A percentile compares a stretch with the other conserved stretches of the same genome.
Conservation (phyloP, 441 rosid genomes). For the Hura crepitans region DNA sequence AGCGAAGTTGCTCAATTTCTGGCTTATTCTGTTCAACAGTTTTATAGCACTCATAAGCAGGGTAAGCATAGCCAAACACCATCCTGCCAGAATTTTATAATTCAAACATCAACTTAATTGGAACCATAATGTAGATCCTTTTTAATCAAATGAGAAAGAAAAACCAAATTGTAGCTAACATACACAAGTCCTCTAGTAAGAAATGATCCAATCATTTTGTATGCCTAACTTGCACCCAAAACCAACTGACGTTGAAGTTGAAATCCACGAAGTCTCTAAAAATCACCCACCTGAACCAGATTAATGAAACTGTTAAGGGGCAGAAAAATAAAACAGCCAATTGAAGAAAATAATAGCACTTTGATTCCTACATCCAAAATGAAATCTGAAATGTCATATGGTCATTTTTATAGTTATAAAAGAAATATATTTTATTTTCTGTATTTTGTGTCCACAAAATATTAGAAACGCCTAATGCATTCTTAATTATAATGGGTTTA, state of each 20-base stretch:
- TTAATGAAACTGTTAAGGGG: background rate
- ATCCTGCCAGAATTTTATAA: slow-evolving; percentile 43
- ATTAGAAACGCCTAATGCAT: background rate
- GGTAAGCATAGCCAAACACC: slow-evolving; percentile 93
- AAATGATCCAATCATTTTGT: slow-evolving; percentile 91
- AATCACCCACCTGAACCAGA: slow-evolving; percentile 5
- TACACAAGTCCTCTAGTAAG: slow-evolving; percentile 96
- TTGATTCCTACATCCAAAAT: background rate
- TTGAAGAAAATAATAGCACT: background rate
- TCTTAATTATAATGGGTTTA: background rate
- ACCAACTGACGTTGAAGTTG: slow-evolving; percentile 6
- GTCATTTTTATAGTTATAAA: background rate
- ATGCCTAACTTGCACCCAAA: slow-evolving; percentile 30
- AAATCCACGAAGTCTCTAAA: slow-evolving; percentile 8
- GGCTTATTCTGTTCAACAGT: slow-evolving; percentile 91
- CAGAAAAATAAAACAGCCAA: background rate
- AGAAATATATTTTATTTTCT: background rate
- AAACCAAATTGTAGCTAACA: slow-evolving; percentile 24
- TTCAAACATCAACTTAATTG: slow-evolving; percentile 1
- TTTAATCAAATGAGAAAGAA: slow-evolving; percentile 15
- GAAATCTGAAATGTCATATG: background rate
- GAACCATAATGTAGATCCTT: slow-evolving; percentile 1
- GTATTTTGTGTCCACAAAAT: background rate
- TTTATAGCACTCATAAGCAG: slow-evolving; percentile 92
- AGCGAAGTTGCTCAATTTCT: slow-evolving; percentile 88